These are phyloP conservation scores for Sporopachydermia quercuum DNA, from an alignment of 805 yeast species.

Conservation along the genomic window DNA sequence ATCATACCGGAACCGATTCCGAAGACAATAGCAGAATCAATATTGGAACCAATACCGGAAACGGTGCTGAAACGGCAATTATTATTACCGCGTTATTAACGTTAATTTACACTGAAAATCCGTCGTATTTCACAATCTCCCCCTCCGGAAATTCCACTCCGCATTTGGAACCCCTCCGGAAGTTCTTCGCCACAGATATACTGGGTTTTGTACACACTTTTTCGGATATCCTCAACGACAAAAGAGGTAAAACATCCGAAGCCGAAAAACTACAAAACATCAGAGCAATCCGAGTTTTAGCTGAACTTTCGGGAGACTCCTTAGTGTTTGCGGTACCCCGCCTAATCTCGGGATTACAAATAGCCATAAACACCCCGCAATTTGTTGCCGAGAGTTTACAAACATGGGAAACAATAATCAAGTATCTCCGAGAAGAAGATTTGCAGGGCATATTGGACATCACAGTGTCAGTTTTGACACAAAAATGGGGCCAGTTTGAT, in stretches of 20 bases:
- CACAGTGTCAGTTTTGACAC: conserved; percentile 56
- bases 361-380: conserved; percentile 49
- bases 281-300: conserved; percentile 56
- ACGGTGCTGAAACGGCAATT: too few relatives aligned
- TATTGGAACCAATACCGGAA: too few relatives aligned
- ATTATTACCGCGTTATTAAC: background rate
- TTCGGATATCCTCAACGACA: conserved; percentile 14
- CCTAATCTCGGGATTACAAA: conserved; percentile 71
- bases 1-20: background rate
- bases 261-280: conserved; percentile 27
- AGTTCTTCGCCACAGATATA: background rate
- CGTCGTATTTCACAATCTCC: too few relatives aligned
- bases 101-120: too few relatives aligned
- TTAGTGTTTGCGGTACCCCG: conserved; percentile 68
- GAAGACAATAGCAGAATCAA: background rate
- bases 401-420: conserved; percentile 53
- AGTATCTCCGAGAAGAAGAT: conserved; percentile 38
- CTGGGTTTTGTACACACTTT: conserved; percentile 1
- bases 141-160: background rate
- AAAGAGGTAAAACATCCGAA: conserved; percentile 18
- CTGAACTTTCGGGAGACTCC: conserved; percentile 35
- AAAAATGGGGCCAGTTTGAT: conserved; percentile 43
- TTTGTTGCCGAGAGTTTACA: conserved; percentile 46
- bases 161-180: background rate
- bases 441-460: conserved; percentile 58